These are phyloP conservation scores for Mollisiaceae sp. DNA, from an alignment of 2,329 filamentous ascomycete genomes.

Conservation along the genomic window DNA sequence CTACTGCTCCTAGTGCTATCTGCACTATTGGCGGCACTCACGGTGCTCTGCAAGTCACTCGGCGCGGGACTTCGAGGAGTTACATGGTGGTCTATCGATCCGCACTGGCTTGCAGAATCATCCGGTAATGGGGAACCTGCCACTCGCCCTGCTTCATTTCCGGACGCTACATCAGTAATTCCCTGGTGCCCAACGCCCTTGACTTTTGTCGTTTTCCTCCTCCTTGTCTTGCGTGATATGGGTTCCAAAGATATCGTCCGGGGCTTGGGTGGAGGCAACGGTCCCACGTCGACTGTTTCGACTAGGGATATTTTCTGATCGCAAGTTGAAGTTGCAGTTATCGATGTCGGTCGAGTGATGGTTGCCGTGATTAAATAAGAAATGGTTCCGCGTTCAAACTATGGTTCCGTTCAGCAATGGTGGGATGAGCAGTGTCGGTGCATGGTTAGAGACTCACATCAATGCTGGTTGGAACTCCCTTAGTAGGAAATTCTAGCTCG, in stretches of 20 bases:
- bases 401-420: constrained; percentile 27
- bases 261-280: constrained; percentile 74
- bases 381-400: constrained; percentile 96
- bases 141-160: constrained; percentile 31
- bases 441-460: constrained; percentile 66
- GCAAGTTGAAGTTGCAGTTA: constrained; percentile 78
- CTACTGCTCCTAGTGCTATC: constrained; percentile 58
- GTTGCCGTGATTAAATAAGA: constrained; percentile 91
- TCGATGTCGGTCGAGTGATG: constrained; percentile 85
- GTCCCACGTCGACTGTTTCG: constrained; percentile 84
- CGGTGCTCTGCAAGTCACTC: constrained; percentile 67
- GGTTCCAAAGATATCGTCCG: constrained; percentile 87
- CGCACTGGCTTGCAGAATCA: constrained; percentile 43
- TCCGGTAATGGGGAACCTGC: constrained; percentile 38
- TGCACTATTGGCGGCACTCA: constrained; percentile 72
- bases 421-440: background rate
- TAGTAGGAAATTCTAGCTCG: constrained; percentile 71
- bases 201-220: constrained; percentile 41
- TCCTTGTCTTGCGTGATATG: constrained; percentile 72
- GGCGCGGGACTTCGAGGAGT: constrained; percentile 53
- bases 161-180: constrained; percentile 31
- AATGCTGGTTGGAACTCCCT: constrained; percentile 85
- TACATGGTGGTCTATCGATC: constrained; percentile 45
- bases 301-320: constrained; percentile 80
- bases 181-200: constrained; percentile 33